These are phyloP conservation scores for Cymbopogon flexuosus DNA, from an alignment of 202 grass and related monocot genomes.

Conservation along the genomic window DNA sequence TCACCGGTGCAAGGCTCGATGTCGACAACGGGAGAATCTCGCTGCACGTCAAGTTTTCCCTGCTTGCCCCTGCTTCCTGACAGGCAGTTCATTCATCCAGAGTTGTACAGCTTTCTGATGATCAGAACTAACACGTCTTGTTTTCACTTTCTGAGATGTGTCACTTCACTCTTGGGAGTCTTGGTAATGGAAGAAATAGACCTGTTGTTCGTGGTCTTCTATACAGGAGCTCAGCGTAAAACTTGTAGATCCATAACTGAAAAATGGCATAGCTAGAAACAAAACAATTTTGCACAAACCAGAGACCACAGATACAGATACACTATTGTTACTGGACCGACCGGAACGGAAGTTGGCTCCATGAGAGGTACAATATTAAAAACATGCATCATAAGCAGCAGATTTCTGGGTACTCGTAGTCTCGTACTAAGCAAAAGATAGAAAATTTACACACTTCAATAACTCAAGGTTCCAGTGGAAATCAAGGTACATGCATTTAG, in stretches of 20 bases:
- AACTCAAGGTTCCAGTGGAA: neutral
- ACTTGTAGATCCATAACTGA: no score
- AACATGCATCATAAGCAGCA: neutral
- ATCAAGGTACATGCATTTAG: neutral
- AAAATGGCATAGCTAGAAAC: no score
- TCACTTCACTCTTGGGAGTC: no score
- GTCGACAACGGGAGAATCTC: slow-evolving; percentile 82
- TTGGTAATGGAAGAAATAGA: no score
- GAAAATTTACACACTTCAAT: neutral
- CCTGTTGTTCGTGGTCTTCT: no score
- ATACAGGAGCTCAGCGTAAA: no score
- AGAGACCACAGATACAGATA: no score
- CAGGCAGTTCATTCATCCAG: neutral
- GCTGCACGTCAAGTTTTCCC: slow-evolving; percentile 87
- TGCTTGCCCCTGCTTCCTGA: slow-evolving; percentile 60
- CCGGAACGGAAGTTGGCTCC: neutral
- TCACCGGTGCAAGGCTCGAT: slow-evolving; percentile 78
- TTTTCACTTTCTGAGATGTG: neutral
- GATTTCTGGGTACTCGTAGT: neutral
- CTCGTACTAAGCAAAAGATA: neutral
- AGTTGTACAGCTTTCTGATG: slow-evolving; percentile 37
- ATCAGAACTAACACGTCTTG: slow-evolving; percentile 12
- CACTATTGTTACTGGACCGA: no score
- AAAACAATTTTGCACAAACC: no score
- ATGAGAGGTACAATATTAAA: neutral